phyloP scores from a whole-genome alignment of 495 filamentous ascomycete species.

The Penicillium tannophilum region DNA sequence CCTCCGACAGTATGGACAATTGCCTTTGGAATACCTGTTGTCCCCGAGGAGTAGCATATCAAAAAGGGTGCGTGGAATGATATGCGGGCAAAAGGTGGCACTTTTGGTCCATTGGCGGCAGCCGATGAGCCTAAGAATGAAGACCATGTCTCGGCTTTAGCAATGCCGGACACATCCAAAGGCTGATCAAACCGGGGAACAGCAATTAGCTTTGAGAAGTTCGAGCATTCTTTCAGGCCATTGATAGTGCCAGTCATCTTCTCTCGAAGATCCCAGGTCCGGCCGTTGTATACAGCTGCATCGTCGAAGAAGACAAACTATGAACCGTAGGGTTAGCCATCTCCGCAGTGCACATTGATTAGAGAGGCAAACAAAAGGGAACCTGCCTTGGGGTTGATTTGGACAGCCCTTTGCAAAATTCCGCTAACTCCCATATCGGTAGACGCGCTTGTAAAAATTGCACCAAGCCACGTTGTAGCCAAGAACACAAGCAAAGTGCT shows the following conservation, averaged over 20 bases:
- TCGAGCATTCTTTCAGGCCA: conserved; percentile 48
- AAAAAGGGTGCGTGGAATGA: conserved; percentile 62
- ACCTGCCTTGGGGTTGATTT: conserved; percentile 58
- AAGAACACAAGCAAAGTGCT: conserved; percentile 69
- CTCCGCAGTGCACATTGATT: too few relatives aligned
- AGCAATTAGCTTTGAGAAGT: too few relatives aligned
- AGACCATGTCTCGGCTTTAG: conserved; percentile 53
- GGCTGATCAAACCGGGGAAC: conserved; percentile 32
- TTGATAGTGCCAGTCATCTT: conserved; percentile 70
- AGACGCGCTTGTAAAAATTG: conserved; percentile 67
- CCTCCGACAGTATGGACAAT: conserved; percentile 62
- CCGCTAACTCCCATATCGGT: conserved; percentile 82
- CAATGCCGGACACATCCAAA: conserved; percentile 58
- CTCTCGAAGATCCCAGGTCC: conserved; percentile 64
- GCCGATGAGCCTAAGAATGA: conserved; percentile 44
- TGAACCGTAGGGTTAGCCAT: too few relatives aligned
- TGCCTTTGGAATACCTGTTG: conserved; percentile 80
- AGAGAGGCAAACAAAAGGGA: too few relatives aligned
- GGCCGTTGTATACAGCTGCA: conserved; percentile 75
- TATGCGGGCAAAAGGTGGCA: conserved; percentile 58
- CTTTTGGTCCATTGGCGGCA: conserved; percentile 29
- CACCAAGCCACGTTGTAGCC: conserved; percentile 66
- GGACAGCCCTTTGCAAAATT: conserved; percentile 69
- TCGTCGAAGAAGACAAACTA: conserved; percentile 77
- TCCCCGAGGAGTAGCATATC: conserved; percentile 75